phyloP scores from a whole-genome alignment of 768 basidiomycete species.

The Ramaria rubella region DNA sequence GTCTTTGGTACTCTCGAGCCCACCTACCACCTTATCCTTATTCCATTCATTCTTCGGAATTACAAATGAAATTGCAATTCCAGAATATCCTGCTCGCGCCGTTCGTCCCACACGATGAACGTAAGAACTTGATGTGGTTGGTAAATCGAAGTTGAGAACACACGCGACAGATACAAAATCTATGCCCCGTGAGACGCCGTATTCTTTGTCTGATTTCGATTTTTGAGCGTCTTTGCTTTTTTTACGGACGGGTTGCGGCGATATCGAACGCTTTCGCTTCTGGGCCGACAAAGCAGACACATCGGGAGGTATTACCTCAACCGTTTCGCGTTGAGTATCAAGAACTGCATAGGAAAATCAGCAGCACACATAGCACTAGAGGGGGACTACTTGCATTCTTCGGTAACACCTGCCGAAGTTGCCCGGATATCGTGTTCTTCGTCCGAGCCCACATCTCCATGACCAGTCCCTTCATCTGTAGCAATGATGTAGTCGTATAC shows the following conservation, averaged over 20 bases:
- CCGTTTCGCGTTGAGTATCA: slow-evolving; percentile 43
- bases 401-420: slow-evolving; percentile 28
- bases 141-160: slow-evolving; percentile 98
- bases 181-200: slow-evolving; percentile 91
- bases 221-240: slow-evolving; percentile 41
- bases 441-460: slow-evolving; percentile 44
- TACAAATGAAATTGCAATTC: slow-evolving; percentile 86
- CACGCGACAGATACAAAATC: slow-evolving; percentile 97
- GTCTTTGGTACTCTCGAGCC: slow-evolving; percentile 57
- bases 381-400: slow-evolving; percentile 26
- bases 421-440: slow-evolving; percentile 38
- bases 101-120: slow-evolving; percentile 96
- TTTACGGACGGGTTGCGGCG: slow-evolving; percentile 39
- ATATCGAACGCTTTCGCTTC: slow-evolving; percentile 54
- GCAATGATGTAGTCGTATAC: slow-evolving; percentile 99
- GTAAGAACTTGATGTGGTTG: slow-evolving; percentile 77
- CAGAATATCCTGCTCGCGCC: slow-evolving; percentile 89
- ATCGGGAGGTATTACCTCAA: slow-evolving; percentile 3
- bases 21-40: slow-evolving; percentile 66
- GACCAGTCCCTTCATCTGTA: slow-evolving; percentile 77
- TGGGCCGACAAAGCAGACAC: slow-evolving; percentile 15
- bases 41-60: slow-evolving; percentile 65
- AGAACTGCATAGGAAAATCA: slow-evolving; percentile 34
- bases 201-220: slow-evolving; percentile 57
- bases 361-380: background rate